Evolutionary conservation across 495 filamentous ascomycete species (phyloP).

Genomic region (Pyrenopolyporus hunteri): DNA sequence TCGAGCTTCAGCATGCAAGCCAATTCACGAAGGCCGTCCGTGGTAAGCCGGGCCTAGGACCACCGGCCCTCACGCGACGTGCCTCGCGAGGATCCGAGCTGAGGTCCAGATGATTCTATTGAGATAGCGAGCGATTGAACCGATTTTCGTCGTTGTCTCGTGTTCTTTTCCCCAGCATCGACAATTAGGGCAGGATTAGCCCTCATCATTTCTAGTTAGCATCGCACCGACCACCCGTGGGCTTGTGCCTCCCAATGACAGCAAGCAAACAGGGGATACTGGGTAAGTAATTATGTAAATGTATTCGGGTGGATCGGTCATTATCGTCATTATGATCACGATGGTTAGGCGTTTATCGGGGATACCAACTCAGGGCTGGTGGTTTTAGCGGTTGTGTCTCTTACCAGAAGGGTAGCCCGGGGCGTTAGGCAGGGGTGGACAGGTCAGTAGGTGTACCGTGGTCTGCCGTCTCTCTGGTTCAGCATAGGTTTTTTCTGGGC

Average conservation of each 20-base stretch:
- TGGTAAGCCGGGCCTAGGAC: constrained; percentile 50
- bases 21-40: constrained; percentile 49
- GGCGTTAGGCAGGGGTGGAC: constrained; percentile 22
- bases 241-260: constrained; percentile 4
- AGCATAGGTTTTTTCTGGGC: constrained; percentile 2
- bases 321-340: constrained; percentile 8
- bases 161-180: background rate
- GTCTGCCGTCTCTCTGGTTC: constrained; percentile 9
- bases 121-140: background rate
- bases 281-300: constrained; percentile 9
- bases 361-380: constrained; percentile 19
- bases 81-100: background rate
- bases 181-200: constrained; percentile 3
- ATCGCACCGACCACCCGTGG: background rate
- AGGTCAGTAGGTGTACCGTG: constrained; percentile 20
- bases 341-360: constrained; percentile 21
- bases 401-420: constrained; percentile 4
- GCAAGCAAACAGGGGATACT: constrained; percentile 13
- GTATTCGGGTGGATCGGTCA: constrained; percentile 26
- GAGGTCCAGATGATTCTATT: background rate
- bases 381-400: constrained; percentile 15
- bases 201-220: background rate
- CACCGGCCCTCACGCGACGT: background rate
- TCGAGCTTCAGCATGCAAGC: constrained; percentile 55
- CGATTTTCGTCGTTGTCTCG: too few species aligned